Conservation (phyloP, 768 basidiomycete species). For the Daedaleopsis sinensis region DNA sequence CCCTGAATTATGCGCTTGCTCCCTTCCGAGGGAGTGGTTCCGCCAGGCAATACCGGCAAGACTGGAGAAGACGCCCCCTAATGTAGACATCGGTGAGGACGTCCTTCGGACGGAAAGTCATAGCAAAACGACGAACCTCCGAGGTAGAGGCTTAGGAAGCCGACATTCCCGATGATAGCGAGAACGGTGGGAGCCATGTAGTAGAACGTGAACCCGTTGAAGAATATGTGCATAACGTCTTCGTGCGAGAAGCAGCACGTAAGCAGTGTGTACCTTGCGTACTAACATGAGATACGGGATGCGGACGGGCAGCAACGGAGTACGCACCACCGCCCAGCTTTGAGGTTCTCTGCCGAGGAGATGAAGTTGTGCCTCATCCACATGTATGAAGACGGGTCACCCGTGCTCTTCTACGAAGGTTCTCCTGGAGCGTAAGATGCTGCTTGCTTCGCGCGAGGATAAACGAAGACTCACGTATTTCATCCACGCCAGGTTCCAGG, state of each 20-base stretch:
- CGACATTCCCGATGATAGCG: slow-evolving; percentile 60
- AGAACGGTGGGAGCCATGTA: slow-evolving; percentile 75
- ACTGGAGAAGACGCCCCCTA: slow-evolving; percentile 65
- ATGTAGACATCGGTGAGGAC: not conserved
- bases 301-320: not conserved
- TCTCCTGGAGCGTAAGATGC: not conserved
- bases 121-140: slow-evolving; percentile 49
- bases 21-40: slow-evolving; percentile 26
- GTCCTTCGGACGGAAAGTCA: not conserved
- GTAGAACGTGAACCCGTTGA: slow-evolving; percentile 79
- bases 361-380: slow-evolving; percentile 71
- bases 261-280: slow-evolving; percentile 71
- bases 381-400: slow-evolving; percentile 40
- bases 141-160: slow-evolving; percentile 75
- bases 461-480: slow-evolving; percentile 24
- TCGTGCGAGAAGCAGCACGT: slow-evolving; percentile 75
- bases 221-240: slow-evolving; percentile 60
- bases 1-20: slow-evolving; percentile 32
- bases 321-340: slow-evolving; percentile 65
- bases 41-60: slow-evolving; percentile 54
- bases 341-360: slow-evolving; percentile 60
- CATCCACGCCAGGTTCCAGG: slow-evolving; percentile 49
- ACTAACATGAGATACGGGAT: too few relatives aligned
- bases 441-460: not conserved
- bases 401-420: slow-evolving; percentile 20